Evolutionary conservation across 1,284 basidiomycete genomes (phyloP), one percentile per base, ranked within the genome.

Genomic region (Ceratobasidium sp.): DNA sequence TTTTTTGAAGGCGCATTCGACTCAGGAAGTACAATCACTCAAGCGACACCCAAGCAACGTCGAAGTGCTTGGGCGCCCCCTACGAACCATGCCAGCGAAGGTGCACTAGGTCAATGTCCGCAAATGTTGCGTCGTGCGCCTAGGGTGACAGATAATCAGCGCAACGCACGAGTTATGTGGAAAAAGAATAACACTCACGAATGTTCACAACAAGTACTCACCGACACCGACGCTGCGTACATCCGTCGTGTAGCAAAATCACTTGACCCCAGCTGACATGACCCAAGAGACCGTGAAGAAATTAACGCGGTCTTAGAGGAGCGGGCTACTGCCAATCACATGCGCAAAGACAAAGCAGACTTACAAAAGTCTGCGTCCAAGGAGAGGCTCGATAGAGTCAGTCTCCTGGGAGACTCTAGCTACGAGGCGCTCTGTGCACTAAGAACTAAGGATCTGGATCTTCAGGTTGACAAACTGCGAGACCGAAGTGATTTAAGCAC

Each of bases 21-120:
- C 1, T 46, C 77, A 7, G 58, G 58, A 6, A 46, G 55, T 18
- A 12, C 60, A 12, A 78, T 78, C 18, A 46, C 23, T 39, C 20
- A 46, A 26, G 60, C 60, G 3, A 63, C 58, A 20, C 56, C 69
- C 42, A 58, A 26, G 9, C 55, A 64, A 46, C 55, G 49, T 10
- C 2, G 15, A 5, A 69, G 46, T 33, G 77, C 39, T 39, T 73
- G 23, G n/a, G 33, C 5, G 39, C 33, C 26, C 26, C 15, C 77
- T 46, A 72, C 77, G 51, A 78, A 78, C 39, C 42, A 78, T 40
- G 58, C 67, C 9, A 72, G 46, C 51, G 60, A 78, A 49, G 69
- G 77, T 13, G 55, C 53, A n/a, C 55, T 77, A 33, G 68, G 64
- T 20, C 56, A 72, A 58, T 72, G 70, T 60, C 70, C n/a, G 10